Conservation (phyloP, 2,329 filamentous ascomycete genomes). For the Fusarium austroafricanum region DNA sequence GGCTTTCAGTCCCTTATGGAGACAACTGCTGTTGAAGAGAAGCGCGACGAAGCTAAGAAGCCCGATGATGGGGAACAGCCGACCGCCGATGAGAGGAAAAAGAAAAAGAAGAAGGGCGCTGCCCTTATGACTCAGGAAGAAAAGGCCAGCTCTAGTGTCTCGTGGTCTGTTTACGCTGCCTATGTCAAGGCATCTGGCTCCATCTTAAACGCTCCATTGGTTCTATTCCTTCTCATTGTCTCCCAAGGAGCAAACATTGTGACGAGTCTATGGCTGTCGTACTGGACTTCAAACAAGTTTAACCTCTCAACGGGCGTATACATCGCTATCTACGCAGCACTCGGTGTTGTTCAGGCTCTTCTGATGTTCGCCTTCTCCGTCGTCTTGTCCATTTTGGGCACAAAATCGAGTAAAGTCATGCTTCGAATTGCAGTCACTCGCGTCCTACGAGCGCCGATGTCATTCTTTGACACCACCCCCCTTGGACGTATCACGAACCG, state of each 20-base stretch:
- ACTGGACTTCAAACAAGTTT: slow-evolving; percentile 88
- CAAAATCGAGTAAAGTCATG: slow-evolving; percentile 83
- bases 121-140: slow-evolving; percentile 79
- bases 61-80: slow-evolving; percentile 57
- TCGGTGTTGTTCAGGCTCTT: slow-evolving; percentile 77
- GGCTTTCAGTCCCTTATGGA: slow-evolving; percentile 88
- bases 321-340: slow-evolving; percentile 76
- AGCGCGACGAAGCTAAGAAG: slow-evolving; percentile 64
- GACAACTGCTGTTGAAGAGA: slow-evolving; percentile 79
- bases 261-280: slow-evolving; percentile 92
- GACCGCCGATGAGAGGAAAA: slow-evolving; percentile 57
- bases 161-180: slow-evolving; percentile 81
- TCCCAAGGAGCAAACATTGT: slow-evolving; percentile 87
- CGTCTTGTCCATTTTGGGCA: slow-evolving; percentile 80
- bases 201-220: slow-evolving; percentile 73
- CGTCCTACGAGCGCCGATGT: slow-evolving; percentile 80
- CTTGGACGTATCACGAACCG: slow-evolving; percentile 95
- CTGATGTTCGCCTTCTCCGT: slow-evolving; percentile 86
- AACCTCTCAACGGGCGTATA: slow-evolving; percentile 75
- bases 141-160: slow-evolving; percentile 78
- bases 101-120: slow-evolving; percentile 67
- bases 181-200: slow-evolving; percentile 83
- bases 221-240: slow-evolving; percentile 72
- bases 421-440: slow-evolving; percentile 82
- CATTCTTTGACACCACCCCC: slow-evolving; percentile 97